A percentile compares a stretch with the other conserved stretches of the same genome.
Evolutionary conservation across 2,329 filamentous ascomycete species (phyloP).

Genomic region (Monilinia fructigena): DNA sequence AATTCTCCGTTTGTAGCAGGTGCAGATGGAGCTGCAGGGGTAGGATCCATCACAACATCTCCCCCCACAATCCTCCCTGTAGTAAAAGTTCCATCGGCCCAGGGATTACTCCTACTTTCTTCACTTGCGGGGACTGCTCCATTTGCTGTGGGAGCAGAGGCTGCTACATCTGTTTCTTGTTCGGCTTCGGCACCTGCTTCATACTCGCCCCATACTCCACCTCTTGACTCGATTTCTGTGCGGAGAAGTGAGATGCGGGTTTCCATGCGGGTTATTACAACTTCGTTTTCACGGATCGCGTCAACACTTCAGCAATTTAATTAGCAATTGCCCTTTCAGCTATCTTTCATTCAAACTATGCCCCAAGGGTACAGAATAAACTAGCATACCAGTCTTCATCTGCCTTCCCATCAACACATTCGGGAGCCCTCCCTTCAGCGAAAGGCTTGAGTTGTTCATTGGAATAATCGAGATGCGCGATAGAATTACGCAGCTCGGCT

Average conservation of each 20-base stretch:
- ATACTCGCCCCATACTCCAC: constrained; percentile 58
- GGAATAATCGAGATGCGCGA: constrained; percentile 70
- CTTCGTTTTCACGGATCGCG: constrained; percentile 70
- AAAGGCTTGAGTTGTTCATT: constrained; percentile 72
- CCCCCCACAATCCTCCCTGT: constrained; percentile 56
- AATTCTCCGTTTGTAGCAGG: constrained; percentile 2
- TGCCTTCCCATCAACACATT: constrained; percentile 43
- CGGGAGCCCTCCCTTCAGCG: constrained; percentile 47
- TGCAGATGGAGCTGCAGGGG: constrained; percentile 18
- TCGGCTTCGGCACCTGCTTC: constrained; percentile 47
- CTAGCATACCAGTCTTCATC: constrained; percentile 61
- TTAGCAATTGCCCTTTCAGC: constrained; percentile 70
- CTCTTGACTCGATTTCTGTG: constrained; percentile 58
- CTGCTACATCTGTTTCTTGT: constrained; percentile 29
- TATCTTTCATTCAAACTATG: constrained; percentile 54
- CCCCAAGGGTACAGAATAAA: not conserved
- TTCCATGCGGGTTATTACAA: constrained; percentile 66
- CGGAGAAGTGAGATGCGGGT: constrained; percentile 64
- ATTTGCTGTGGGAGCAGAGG: constrained; percentile 24
- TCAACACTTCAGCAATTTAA: constrained; percentile 65
- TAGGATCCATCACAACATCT: constrained; percentile 47
- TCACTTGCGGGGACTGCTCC: constrained; percentile 29
- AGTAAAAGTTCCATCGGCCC: constrained; percentile 64
- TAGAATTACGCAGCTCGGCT: constrained; percentile 72
- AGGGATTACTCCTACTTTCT: constrained; percentile 43